phyloP scores from a whole-genome alignment of 2,329 filamentous ascomycete genomes.

The Xenoacremonium recifei region DNA sequence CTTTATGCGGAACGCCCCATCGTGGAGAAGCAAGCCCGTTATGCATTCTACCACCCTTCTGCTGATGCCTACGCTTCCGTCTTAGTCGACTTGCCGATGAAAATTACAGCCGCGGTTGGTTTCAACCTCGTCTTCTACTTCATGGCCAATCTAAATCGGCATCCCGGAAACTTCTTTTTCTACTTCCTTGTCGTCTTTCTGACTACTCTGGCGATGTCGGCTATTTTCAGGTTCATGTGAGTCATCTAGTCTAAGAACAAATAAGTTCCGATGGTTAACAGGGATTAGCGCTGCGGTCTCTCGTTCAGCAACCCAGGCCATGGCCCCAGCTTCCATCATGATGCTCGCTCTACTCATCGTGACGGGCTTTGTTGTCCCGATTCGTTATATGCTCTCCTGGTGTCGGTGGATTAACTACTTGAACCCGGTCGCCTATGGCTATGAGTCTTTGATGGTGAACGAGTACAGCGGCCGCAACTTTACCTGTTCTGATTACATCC shows the following conservation, averaged over 20 bases:
- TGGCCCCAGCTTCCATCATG: slow-evolving; percentile 38
- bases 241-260: neutral
- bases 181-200: slow-evolving; percentile 44
- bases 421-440: slow-evolving; percentile 62
- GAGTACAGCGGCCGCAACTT: slow-evolving; percentile 50
- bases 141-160: slow-evolving; percentile 43
- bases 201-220: slow-evolving; percentile 24
- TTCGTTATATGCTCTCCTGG: slow-evolving; percentile 57
- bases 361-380: slow-evolving; percentile 48
- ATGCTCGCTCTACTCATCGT: slow-evolving; percentile 27
- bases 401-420: slow-evolving; percentile 65
- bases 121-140: slow-evolving; percentile 48
- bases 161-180: slow-evolving; percentile 45
- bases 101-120: slow-evolving; percentile 34
- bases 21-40: slow-evolving; percentile 34
- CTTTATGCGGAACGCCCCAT: slow-evolving; percentile 28
- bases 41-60: slow-evolving; percentile 34
- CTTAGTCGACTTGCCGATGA: slow-evolving; percentile 40
- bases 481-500: slow-evolving; percentile 27
- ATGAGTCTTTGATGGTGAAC: slow-evolving; percentile 64
- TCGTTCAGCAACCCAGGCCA: slow-evolving; percentile 48
- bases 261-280: neutral
- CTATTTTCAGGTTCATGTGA: slow-evolving; percentile 43
- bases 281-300: slow-evolving; percentile 34
- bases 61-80: slow-evolving; percentile 31